Evolutionary conservation across 2,329 filamentous ascomycete genomes (phyloP), one percentile per base, ranked within the genome.

Genomic region (Atkinsonella texensis): DNA sequence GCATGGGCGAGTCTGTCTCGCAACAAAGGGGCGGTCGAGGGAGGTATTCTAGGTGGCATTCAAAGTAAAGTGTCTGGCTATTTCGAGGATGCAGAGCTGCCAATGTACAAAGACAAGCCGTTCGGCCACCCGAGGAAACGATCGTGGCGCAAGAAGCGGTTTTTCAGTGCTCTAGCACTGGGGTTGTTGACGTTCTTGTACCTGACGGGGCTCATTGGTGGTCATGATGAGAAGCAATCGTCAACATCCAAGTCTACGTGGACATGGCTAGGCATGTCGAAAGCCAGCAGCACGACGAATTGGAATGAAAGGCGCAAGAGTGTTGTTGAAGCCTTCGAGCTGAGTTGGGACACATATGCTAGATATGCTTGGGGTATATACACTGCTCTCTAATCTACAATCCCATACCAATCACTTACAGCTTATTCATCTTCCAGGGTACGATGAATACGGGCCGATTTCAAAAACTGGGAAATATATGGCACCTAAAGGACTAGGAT

Each of bases 91-190:
- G 61, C 70, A 35, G 67, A 59, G 53, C 72, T 98, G 56, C 93
- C 93, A 45, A 90, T 97, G 86, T 98, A 98, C 74, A 98, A 98
- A 70, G 93, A 98, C 71, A 98, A 98, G 68, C 93, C 93, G n/a
- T 93, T 87, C 64, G 77, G 76, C 48, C 84, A 87, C 60, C 74
- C 79, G 43, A 73, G 75, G 55, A 74, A 74, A 49, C 74, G 80
- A 35, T 68, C 80, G 59, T 83, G 80, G 71, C 78, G 77, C 65
- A 77, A 79, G 60, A 87, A 85, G 70, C 74, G 85, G 53, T 54
- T 80, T 31, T 58, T 83, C 20, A 74, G 69, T 2, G 63, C 78
- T 43, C 55, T 78, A 23, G 68, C 75, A 6, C 57, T 87, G 35
- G 66, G 78, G 9, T 57, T 84, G 18, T 60, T 89, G 31, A 60